Conservation (phyloP, 257 asterid genomes). For the Scutellaria baicalensis region DNA sequence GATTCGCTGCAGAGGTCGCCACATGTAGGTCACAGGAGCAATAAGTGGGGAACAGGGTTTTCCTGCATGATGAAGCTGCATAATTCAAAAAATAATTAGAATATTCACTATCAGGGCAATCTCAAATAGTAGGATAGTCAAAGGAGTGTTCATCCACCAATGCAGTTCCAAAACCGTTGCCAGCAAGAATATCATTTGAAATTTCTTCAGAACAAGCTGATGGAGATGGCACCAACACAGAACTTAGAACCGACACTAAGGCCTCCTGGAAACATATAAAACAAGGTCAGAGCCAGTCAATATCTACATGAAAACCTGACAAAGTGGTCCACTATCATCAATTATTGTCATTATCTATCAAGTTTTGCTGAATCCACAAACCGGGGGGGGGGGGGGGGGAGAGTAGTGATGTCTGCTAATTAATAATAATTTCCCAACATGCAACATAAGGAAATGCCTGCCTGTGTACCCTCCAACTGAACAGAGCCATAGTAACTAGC, state of each 20-base stretch:
- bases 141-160: constrained; percentile 38
- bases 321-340: not conserved
- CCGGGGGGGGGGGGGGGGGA: no score
- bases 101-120: not conserved
- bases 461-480: constrained; percentile 88
- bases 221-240: constrained; percentile 52
- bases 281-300: constrained; percentile 7
- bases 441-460: constrained; percentile 26
- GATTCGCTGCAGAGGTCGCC: constrained; percentile 40
- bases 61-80: constrained; percentile 65
- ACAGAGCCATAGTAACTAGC: constrained; percentile 64
- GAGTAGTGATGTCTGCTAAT: no score
- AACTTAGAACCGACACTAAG: constrained; percentile 39
- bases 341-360: not conserved
- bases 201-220: constrained; percentile 28
- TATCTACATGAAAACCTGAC: not conserved
- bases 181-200: constrained; percentile 42
- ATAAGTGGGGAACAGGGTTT: constrained; percentile 30
- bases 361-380: not conserved
- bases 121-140: not conserved
- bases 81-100: constrained; percentile 15
- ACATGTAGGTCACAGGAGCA: constrained; percentile 87
- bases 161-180: constrained; percentile 56
- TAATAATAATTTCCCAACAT: not conserved
- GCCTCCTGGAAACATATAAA: constrained; percentile 40